These are phyloP conservation scores for Magnusiomyces suaveolens DNA, from an alignment of 1,139 yeast genomes.

Conservation along the genomic window DNA sequence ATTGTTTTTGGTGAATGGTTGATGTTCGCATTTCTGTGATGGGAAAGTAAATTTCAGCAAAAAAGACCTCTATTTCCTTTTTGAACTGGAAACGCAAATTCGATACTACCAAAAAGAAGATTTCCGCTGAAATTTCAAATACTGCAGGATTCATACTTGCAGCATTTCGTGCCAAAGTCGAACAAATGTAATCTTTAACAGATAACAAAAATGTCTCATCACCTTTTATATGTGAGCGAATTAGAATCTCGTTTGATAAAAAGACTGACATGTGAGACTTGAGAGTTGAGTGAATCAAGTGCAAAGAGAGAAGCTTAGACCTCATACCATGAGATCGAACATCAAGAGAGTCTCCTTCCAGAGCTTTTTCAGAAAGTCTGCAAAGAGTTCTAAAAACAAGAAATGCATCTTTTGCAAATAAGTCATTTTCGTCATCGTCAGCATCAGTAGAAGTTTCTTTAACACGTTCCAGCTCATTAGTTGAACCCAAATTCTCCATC, in stretches of 20 bases:
- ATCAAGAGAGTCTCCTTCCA: constrained; percentile 64
- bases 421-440: constrained; percentile 46
- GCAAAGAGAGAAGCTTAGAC: constrained; percentile 79
- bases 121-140: constrained; percentile 83
- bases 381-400: constrained; percentile 90
- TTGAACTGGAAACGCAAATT: constrained; percentile 81
- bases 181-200: constrained; percentile 72
- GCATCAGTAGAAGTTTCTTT: constrained; percentile 23
- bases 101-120: constrained; percentile 80
- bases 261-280: constrained; percentile 81
- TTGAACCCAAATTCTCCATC: constrained; percentile 19
- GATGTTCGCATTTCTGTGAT: constrained; percentile 87
- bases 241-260: constrained; percentile 51
- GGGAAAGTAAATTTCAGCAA: constrained; percentile 89
- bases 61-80: constrained; percentile 84
- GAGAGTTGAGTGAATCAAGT: constrained; percentile 75
- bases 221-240: constrained; percentile 51
- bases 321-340: constrained; percentile 88
- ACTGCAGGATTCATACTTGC: constrained; percentile 88
- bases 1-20: constrained; percentile 85
- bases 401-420: constrained; percentile 81
- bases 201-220: constrained; percentile 65
- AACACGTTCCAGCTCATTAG: constrained; percentile 18
- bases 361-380: constrained; percentile 72
- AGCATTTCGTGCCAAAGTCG: constrained; percentile 81